Evolutionary conservation across 1,284 basidiomycete species (phyloP).

Genomic region (Marasmius tenuissimus): DNA sequence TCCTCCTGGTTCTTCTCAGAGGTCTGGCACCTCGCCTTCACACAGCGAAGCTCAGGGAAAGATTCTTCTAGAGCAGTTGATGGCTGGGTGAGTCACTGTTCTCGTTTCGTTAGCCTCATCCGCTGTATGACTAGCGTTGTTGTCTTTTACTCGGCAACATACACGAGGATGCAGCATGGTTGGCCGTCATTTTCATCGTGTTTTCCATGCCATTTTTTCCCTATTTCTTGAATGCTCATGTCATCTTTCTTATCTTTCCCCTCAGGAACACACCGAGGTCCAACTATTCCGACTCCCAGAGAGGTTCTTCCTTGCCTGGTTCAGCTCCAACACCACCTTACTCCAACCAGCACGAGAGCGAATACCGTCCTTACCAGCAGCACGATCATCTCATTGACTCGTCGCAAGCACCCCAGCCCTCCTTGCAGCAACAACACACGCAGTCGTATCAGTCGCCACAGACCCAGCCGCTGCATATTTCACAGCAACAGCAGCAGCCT

Average conservation of each 20-base stretch:
- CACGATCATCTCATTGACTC: constrained; percentile 35
- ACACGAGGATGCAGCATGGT: constrained; percentile 22
- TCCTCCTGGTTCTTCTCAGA: constrained; percentile 63
- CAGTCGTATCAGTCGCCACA: constrained; percentile 20
- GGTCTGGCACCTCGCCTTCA: constrained; percentile 53
- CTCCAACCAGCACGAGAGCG: constrained; percentile 37
- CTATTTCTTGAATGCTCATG: neutral
- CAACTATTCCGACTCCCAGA: constrained; percentile 54
- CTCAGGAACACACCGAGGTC: constrained; percentile 52
- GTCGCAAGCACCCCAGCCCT: constrained; percentile 29
- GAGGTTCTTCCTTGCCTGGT: constrained; percentile 34
- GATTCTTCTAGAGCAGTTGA: constrained; percentile 73
- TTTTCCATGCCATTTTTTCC: constrained; percentile 6
- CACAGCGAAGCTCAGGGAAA: constrained; percentile 69
- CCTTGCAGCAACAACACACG: constrained; percentile 5
- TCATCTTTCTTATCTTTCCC: constrained; percentile 7
- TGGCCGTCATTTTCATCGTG: constrained; percentile 1
- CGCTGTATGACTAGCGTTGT: neutral
- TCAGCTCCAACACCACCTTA: constrained; percentile 50
- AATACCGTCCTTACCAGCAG: constrained; percentile 46
- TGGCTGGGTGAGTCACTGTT: constrained; percentile 64
- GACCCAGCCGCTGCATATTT: constrained; percentile 21
- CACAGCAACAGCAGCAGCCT: constrained; percentile 48
- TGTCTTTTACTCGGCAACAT: neutral
- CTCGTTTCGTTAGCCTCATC: constrained; percentile 1